Percentiles rank a stretch among this genome's conserved stretches.
Evolutionary conservation across 2,329 filamentous ascomycete species (phyloP).

Genomic region (Colletotrichum caudatum): DNA sequence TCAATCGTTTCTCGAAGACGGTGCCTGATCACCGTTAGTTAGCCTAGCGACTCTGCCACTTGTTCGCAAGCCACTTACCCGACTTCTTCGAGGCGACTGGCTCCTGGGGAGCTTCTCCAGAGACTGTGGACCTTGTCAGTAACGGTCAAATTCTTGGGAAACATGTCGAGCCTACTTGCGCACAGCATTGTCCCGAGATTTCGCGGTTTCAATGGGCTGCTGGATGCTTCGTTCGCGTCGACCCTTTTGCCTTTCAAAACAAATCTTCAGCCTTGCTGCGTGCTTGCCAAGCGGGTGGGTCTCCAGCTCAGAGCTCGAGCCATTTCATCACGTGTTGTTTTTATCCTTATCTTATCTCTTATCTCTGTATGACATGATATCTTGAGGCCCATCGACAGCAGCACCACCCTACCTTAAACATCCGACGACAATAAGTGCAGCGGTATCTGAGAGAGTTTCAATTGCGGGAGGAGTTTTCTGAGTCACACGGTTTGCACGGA

Average conservation of each 20-base stretch:
- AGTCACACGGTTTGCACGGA: background rate
- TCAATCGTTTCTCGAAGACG: conserved; percentile 94
- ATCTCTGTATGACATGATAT: conserved; percentile 14
- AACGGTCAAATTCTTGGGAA: background rate
- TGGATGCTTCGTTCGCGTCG: conserved; percentile 29
- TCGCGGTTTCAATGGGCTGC: conserved; percentile 31
- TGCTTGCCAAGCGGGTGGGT: conserved; percentile 26
- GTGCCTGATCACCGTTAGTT: conserved; percentile 66
- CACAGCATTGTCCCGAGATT: conserved; percentile 40
- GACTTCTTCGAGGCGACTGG: conserved; percentile 96
- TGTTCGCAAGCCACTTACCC: conserved; percentile 66
- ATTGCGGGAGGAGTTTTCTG: background rate
- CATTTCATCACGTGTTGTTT: conserved; percentile 28
- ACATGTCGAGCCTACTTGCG: conserved; percentile 54
- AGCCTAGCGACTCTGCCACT: conserved; percentile 2
- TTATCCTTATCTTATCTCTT: conserved; percentile 18
- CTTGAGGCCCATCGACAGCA: conserved; percentile 12
- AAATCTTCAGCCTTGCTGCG: conserved; percentile 42
- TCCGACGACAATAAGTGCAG: background rate
- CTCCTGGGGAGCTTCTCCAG: conserved; percentile 94
- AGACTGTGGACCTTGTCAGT: conserved; percentile 70
- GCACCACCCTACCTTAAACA: background rate
- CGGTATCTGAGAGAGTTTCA: background rate
- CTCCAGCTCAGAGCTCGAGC: conserved; percentile 31
- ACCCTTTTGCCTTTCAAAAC: conserved; percentile 40